These are phyloP conservation scores for Bipolaris bicolor DNA, from an alignment of 2,329 filamentous ascomycete genomes.

Conservation along the genomic window DNA sequence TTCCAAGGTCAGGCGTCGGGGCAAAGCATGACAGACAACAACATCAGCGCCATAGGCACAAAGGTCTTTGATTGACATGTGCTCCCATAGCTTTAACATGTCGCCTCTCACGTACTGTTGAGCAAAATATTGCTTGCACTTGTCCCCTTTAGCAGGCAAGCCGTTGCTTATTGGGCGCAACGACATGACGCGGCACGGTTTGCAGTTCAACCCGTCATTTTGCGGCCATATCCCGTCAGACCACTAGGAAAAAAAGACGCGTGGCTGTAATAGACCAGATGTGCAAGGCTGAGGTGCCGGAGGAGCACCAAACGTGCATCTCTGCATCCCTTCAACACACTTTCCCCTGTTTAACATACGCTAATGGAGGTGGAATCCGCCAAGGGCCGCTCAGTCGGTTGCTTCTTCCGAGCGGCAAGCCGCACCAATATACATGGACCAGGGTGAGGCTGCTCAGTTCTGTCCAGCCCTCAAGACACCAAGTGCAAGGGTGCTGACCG, in stretches of 20 bases:
- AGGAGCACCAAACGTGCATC: too few relatives aligned
- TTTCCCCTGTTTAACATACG: neutral
- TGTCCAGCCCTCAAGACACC: neutral
- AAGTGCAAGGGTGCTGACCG: neutral
- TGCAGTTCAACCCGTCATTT: neutral
- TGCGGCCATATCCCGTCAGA: neutral
- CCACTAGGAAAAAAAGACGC: neutral
- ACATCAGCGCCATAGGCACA: neutral
- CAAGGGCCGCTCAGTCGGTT: neutral
- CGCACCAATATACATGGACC: neutral
- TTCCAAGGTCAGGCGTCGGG: neutral
- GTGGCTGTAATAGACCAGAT: neutral
- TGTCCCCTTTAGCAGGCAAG: neutral
- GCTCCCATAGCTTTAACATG: neutral
- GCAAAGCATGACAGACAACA: neutral
- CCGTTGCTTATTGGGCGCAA: neutral
- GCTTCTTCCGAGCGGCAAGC: neutral
- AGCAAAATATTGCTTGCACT: neutral
- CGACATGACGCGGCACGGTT: neutral
- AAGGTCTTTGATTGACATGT: neutral
- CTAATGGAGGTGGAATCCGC: neutral
- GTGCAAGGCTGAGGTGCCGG: too few relatives aligned
- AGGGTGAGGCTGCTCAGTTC: neutral
- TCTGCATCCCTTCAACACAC: neutral
- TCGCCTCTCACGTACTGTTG: neutral